These are phyloP conservation scores for Boletus subcaerulescens DNA, from an alignment of 768 basidiomycete genomes.

Conservation along the genomic window DNA sequence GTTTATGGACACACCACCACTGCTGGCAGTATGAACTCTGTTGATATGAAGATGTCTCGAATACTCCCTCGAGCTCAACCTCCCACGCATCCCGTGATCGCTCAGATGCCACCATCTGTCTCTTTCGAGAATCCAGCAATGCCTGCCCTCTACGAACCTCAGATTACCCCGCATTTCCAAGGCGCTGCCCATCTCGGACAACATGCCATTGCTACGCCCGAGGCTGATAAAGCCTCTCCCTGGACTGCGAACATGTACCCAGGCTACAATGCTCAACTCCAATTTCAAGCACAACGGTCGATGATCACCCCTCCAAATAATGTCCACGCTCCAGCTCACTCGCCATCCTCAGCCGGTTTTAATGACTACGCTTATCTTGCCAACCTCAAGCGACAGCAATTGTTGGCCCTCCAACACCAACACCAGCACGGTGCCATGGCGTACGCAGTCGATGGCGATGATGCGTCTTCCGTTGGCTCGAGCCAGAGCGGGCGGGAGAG, in stretches of 20 bases:
- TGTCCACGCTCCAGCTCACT: slow-evolving; percentile 33
- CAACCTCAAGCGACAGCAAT: slow-evolving; percentile 27
- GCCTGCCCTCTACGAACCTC: slow-evolving; percentile 43
- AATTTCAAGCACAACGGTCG: slow-evolving; percentile 32
- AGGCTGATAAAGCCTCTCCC: slow-evolving; percentile 26
- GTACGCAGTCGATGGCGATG: slow-evolving; percentile 37
- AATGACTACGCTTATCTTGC: slow-evolving; percentile 24
- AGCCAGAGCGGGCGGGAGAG: slow-evolving; percentile 32
- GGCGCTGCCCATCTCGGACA: slow-evolving; percentile 19
- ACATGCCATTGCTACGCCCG: slow-evolving; percentile 17
- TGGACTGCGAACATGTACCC: slow-evolving; percentile 33
- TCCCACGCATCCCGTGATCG: slow-evolving; percentile 42
- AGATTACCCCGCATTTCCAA: slow-evolving; percentile 30
- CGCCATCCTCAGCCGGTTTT: slow-evolving; percentile 11
- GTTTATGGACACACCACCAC: slow-evolving; percentile 29
- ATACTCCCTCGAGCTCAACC: slow-evolving; percentile 24
- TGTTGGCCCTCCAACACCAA: slow-evolving; percentile 34
- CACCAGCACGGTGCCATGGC: slow-evolving; percentile 26
- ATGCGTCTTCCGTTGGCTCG: slow-evolving; percentile 38
- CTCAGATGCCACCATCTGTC: slow-evolving; percentile 39
- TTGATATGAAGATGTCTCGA: slow-evolving; percentile 24
- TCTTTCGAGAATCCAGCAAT: slow-evolving; percentile 55
- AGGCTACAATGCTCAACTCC: slow-evolving; percentile 24
- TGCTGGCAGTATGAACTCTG: slow-evolving; percentile 32
- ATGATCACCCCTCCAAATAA: slow-evolving; percentile 44